Conservation (phyloP, 2,329 filamentous ascomycete genomes). For the Aureobasidium mangrovei region DNA sequence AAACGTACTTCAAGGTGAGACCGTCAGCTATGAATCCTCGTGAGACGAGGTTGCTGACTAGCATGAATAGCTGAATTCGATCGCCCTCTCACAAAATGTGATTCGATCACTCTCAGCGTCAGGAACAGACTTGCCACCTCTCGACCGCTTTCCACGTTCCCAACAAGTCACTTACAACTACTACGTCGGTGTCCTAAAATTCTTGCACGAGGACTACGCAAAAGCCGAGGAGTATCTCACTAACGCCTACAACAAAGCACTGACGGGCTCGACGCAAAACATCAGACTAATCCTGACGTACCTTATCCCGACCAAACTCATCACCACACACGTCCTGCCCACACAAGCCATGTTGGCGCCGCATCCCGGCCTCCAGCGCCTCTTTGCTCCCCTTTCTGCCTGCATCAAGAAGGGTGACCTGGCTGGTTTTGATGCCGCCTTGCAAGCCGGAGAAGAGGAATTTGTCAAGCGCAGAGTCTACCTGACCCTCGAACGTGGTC, state of each 20-base stretch:
- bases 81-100: conserved; percentile 82
- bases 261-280: conserved; percentile 47
- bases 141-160: conserved; percentile 74
- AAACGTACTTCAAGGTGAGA: conserved; percentile 81
- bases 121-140: conserved; percentile 64
- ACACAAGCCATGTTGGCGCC: conserved; percentile 60
- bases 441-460: conserved; percentile 76
- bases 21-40: not conserved
- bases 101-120: conserved; percentile 72
- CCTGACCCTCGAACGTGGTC: conserved; percentile 81
- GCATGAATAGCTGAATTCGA: conserved; percentile 58
- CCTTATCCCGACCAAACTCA: conserved; percentile 82
- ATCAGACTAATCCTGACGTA: conserved; percentile 91
- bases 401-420: conserved; percentile 81
- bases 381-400: conserved; percentile 68
- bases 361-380: conserved; percentile 64
- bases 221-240: conserved; percentile 73
- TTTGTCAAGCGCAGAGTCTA: conserved; percentile 93
- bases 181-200: conserved; percentile 86
- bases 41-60: not conserved
- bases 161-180: conserved; percentile 96
- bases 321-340: conserved; percentile 79
- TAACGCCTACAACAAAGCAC: conserved; percentile 56
- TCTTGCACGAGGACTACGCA: conserved; percentile 86
- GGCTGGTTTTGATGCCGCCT: conserved; percentile 70